Percentiles rank a stretch among this genome's conserved stretches.
Evolutionary conservation across 352 stramenopile genomes (phyloP).

Genomic region (Elongisporangium undulatum): DNA sequence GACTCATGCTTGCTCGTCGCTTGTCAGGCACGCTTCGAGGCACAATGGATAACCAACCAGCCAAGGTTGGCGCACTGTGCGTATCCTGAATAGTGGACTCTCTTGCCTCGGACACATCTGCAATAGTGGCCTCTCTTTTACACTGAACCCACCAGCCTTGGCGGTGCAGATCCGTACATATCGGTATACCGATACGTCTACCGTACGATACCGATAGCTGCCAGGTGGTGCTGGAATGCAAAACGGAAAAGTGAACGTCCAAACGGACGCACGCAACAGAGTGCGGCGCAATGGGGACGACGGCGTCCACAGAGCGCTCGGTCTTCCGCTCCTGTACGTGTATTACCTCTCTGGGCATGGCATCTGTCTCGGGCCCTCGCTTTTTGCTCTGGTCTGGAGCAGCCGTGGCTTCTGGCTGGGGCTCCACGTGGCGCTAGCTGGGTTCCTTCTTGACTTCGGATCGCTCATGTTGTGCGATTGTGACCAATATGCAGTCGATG

Average conservation of each 20-base stretch:
- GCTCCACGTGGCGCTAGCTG: background rate
- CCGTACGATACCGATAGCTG: background rate
- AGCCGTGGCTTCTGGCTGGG: background rate
- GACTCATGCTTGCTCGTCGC: conserved; percentile 51
- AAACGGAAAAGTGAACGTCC: background rate
- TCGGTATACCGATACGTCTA: background rate
- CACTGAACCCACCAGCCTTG: background rate
- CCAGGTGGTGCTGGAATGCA: background rate
- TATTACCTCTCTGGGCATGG: background rate
- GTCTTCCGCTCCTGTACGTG: background rate
- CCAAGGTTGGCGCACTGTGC: background rate
- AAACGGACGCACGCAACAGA: background rate
- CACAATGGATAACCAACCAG: conserved; percentile 19
- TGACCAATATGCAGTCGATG: conserved; percentile 39
- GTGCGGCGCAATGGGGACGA: background rate
- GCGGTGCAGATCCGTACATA: background rate
- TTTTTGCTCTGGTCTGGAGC: background rate
- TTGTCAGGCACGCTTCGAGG: conserved; percentile 7
- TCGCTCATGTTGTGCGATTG: background rate
- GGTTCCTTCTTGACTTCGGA: background rate
- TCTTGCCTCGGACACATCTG: background rate
- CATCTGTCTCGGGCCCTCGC: background rate
- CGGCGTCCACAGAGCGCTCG: background rate
- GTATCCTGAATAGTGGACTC: background rate
- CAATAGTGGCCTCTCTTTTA: background rate